A percentile compares a stretch with the other conserved stretches of the same genome.
Conservation (phyloP, 768 basidiomycete genomes). For the Tricholoma flavovirens region DNA sequence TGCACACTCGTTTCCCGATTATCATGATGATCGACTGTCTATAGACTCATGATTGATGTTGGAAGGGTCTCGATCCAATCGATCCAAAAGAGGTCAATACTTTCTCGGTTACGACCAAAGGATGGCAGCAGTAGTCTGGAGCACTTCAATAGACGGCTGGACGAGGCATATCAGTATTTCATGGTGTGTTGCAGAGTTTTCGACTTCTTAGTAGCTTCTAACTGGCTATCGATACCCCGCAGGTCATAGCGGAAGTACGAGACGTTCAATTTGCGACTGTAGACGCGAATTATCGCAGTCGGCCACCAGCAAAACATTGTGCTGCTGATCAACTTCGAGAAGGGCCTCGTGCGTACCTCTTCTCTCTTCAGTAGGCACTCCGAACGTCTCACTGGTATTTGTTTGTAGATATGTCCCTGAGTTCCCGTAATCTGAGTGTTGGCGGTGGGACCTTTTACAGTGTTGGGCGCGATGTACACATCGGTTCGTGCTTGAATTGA, state of each 20-base stretch:
- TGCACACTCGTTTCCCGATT: too few species aligned
- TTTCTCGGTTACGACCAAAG: neutral
- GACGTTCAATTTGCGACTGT: neutral
- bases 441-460: neutral
- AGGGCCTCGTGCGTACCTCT: neutral
- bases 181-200: neutral
- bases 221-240: neutral
- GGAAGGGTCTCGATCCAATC: neutral
- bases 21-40: neutral
- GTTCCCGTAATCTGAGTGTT: neutral
- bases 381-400: too few species aligned
- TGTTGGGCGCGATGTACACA: neutral
- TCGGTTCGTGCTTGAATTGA: neutral
- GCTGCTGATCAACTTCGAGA: neutral
- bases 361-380: neutral
- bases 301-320: neutral
- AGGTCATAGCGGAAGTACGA: neutral
- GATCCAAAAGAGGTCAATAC: neutral
- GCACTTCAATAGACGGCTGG: neutral
- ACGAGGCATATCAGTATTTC: neutral
- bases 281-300: neutral
- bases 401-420: neutral
- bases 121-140: neutral
- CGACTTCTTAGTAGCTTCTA: neutral
- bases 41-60: neutral